Conservation (phyloP, 1,139 yeast genomes). For the Zygosaccharomyces sapae region DNA sequence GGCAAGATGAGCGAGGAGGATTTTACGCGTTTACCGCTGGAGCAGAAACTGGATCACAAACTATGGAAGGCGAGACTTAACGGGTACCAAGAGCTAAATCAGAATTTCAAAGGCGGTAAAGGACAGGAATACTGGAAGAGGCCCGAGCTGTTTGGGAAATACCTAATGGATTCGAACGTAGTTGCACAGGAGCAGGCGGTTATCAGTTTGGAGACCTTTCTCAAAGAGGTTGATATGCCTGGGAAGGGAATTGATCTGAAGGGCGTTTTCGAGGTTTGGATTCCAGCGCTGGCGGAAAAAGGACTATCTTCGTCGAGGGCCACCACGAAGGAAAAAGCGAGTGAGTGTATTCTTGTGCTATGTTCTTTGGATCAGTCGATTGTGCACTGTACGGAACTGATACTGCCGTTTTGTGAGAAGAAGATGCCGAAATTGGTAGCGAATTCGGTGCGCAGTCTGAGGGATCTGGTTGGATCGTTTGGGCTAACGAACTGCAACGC, state of each 20-base stretch:
- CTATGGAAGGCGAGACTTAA: constrained; percentile 84
- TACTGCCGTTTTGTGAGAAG: constrained; percentile 58
- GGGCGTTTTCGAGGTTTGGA: constrained; percentile 37
- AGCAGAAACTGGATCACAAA: constrained; percentile 63
- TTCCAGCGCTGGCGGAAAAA: constrained; percentile 61
- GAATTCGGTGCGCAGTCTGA: constrained; percentile 56
- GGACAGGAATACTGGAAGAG: constrained; percentile 51
- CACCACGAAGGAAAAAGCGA: constrained; percentile 64
- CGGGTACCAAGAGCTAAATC: constrained; percentile 69
- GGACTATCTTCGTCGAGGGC: constrained; percentile 74
- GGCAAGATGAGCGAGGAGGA: constrained; percentile 38
- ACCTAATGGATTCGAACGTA: constrained; percentile 75
- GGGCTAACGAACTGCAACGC: constrained; percentile 71
- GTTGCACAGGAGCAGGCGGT: constrained; percentile 89
- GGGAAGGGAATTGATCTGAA: constrained; percentile 10
- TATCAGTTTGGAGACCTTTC: constrained; percentile 49
- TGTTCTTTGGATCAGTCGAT: constrained; percentile 66
- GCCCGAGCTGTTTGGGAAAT: constrained; percentile 51
- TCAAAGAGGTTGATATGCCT: constrained; percentile 47
- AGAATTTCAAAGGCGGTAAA: constrained; percentile 53
- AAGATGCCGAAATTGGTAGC: constrained; percentile 77
- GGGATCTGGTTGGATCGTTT: constrained; percentile 55
- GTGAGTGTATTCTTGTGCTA: constrained; percentile 57
- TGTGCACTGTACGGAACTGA: constrained; percentile 55
- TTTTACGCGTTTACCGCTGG: constrained; percentile 57